These are phyloP conservation scores for Phytopythium helicoides DNA, from an alignment of 352 stramenopile genomes.

Conservation along the genomic window DNA sequence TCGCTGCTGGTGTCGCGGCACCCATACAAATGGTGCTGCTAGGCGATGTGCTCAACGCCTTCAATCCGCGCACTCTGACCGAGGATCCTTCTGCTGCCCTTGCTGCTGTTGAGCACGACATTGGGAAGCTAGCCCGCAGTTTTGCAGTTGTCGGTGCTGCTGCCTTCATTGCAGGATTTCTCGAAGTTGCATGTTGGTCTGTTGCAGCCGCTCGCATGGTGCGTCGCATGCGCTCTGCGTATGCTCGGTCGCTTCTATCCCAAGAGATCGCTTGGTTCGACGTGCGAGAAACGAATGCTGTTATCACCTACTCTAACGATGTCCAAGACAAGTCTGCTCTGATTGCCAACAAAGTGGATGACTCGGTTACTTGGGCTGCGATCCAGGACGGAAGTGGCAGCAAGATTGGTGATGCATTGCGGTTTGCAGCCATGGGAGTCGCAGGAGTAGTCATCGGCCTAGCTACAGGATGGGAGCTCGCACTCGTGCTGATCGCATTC, in stretches of 20 bases:
- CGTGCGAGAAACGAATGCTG: no score
- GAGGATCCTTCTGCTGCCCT: no score
- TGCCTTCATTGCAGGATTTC: conserved; percentile 27
- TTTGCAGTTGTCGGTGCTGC: conserved; percentile 29
- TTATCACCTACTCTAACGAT: no score
- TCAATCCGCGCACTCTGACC: no score
- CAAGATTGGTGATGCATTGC: conserved; percentile 28
- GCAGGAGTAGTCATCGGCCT: conserved; percentile 44
- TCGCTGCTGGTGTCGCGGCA: conserved; percentile 43
- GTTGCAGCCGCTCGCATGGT: conserved; percentile 32
- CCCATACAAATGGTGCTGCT: conserved; percentile 73
- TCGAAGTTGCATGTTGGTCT: conserved; percentile 41
- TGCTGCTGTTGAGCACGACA: conserved; percentile 8
- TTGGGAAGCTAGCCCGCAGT: conserved; percentile 23
- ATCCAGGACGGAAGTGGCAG: conserved; percentile 88
- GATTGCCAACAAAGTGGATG: conserved; percentile 93
- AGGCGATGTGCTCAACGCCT: conserved; percentile 68
- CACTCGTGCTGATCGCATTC: conserved; percentile 39
- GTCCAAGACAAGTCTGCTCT: conserved; percentile 90
- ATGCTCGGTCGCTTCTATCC: conserved; percentile 25
- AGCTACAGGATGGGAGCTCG: conserved; percentile 41
- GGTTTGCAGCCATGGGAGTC: conserved; percentile 39
- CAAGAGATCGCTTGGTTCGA: conserved; percentile 66
- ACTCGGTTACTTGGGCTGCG: conserved; percentile 90
- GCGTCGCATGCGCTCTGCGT: conserved; percentile 29